These are phyloP conservation scores for Pichia ethanolica DNA, from an alignment of 805 yeast genomes.

Conservation along the genomic window DNA sequence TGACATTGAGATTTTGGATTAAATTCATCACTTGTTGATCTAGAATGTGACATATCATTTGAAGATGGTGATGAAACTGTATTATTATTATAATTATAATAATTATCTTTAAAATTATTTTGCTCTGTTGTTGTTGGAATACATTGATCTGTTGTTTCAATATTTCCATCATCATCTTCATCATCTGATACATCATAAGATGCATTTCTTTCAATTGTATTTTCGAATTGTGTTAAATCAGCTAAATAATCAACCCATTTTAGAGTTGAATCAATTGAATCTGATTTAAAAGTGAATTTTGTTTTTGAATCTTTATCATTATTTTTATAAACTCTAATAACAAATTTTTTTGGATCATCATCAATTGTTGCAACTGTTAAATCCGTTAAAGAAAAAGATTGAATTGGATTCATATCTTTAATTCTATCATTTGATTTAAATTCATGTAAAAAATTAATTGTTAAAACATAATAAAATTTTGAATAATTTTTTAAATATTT, in stretches of 20 bases:
- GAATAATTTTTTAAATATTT: conserved; percentile 55
- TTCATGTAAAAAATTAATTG: conserved; percentile 62
- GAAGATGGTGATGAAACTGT: conserved; percentile 1
- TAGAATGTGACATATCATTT: background rate
- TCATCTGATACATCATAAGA: conserved; percentile 27
- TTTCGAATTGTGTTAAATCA: conserved; percentile 42
- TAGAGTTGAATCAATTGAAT: conserved; percentile 34
- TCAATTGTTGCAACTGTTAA: conserved; percentile 26
- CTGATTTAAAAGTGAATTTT: conserved; percentile 36
- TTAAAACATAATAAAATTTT: conserved; percentile 57
- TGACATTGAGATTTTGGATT: conserved; percentile 3
- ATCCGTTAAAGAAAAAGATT: conserved; percentile 34
- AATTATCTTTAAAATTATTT: background rate
- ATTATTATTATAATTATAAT: background rate
- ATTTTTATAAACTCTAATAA: conserved; percentile 29
- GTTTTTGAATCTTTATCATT: conserved; percentile 20
- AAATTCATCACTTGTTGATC: background rate
- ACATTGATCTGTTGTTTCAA: no score
- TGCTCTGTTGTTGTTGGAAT: conserved; percentile 2
- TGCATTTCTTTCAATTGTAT: conserved; percentile 43
- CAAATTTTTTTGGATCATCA: conserved; percentile 32
- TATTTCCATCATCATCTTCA: background rate
- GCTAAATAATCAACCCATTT: conserved; percentile 51
- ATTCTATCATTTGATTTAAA: conserved; percentile 51
- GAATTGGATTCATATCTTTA: conserved; percentile 41